Evolutionary conservation across 1,284 basidiomycete genomes (phyloP), one percentile per base, ranked within the genome.

Genomic region (Quambalaria eucalypti): DNA sequence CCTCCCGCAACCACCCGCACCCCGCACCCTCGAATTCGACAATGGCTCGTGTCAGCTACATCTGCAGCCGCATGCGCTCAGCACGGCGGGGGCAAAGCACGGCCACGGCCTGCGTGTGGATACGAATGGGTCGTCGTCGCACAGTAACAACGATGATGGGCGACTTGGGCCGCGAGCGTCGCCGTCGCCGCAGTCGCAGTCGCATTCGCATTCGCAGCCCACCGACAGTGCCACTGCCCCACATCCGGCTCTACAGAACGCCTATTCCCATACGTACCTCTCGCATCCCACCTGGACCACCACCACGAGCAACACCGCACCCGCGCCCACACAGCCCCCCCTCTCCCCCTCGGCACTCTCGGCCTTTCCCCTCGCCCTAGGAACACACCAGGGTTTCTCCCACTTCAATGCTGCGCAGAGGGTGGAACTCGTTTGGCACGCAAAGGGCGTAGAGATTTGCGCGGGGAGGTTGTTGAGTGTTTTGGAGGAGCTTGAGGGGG

Each of bases 351-450:
- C 26, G 16, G 7, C 30, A 3, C 23, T 9, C 26, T 49, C 48
- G 2, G n/a, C 8, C 8, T 7, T 28, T 48, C 19, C 19, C 33
- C 19, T 21, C n/a, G 47, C n/a, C 16, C 19, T 21, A 29, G 26
- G 47, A 14, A 21, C 36, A 12, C 16, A 21, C 21, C 3, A n/a
- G 36, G 36, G 36, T 57, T 58, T 0, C 57, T 66, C 48, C 54
- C 57, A 2, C 25, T 55, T 1, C 58, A 61, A 9, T 61, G 59
- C 49, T 12, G 6, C 31, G 59, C 63, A 0, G 48, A 52, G 64
- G 2, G 59, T 65, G 5, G 61, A 67, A 28, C 46, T 69, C 7
- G 68, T 59, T 0, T 69, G 68, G 47, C 65, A 69, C 39, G 65
- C 59, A 40, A 46, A 58, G 40, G 31, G 52, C 39, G 28, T 69